Base-by-base conservation (phyloP, 2,329 filamentous ascomycete genomes). In the Corinectria fuckeliana region DNA sequence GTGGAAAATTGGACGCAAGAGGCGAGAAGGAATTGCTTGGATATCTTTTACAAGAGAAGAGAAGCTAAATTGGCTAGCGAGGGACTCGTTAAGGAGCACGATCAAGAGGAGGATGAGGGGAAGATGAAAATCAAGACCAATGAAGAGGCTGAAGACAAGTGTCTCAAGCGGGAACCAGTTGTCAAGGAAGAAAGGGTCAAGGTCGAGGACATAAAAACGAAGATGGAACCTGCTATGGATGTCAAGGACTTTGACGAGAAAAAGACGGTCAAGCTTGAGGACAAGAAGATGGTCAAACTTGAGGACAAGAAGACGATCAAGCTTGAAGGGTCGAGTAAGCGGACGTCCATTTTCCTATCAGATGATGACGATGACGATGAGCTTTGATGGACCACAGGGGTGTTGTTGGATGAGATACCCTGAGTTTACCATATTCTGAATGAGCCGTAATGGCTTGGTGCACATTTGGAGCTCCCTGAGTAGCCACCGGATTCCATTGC, bases 1-100 rank as follows among this genome's bases (percentile, higher is more conserved):
- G 93, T 98, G 3, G 95, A 98, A 76, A 86, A 88, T 13, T 96
- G 93, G 91, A 96, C 91, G 44, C 91, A 94, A 74, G 91, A 90
- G 70, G 84, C 95, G 77, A 80, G 94, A 70, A 84, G 91, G 61
- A 88, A 89, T 65, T 93, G 87, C 74, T 79, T 98, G 23, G 91
- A 96, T 56, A 80, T 79, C 3, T 98, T 97, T 75, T 98, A 98
- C 79, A 78, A 81, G 62, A 82, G 81, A 66, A 82, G 93, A 63
- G 83, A 87, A 71, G 82, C 83, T 60, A 79, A 78, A 66, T 53
- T 88, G 38, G 71, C 74, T 36, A 73, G 69, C 21, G 70, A 72
- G 42, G 65, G 61, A 6, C 50, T 66, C 3, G 32, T 69, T 20
- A 56, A 68, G 38, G 69, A 71, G 32, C 48, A 71, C 23, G 71